Percentiles rank a stretch among this genome's conserved stretches.
Conservation (phyloP, 1,139 yeast genomes). For the Yamadazyma kanchanaburiensis region DNA sequence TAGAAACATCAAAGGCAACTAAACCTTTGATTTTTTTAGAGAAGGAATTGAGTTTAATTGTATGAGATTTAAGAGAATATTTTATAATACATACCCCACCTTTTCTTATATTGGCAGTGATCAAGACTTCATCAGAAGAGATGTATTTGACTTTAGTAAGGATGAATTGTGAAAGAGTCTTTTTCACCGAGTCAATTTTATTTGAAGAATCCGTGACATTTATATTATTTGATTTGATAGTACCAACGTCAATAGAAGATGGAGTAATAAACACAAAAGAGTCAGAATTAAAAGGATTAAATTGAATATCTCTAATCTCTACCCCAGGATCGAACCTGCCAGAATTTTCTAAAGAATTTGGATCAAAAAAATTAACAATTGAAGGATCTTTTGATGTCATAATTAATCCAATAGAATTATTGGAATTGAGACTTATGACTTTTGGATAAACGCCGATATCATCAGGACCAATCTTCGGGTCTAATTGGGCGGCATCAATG, state of each 20-base stretch:
- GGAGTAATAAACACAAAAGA: conserved; percentile 58
- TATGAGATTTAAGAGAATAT: conserved; percentile 41
- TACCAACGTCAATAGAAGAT: conserved; percentile 48
- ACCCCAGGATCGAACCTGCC: conserved; percentile 14
- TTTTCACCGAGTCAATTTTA: conserved; percentile 18
- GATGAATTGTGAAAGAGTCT: conserved; percentile 24
- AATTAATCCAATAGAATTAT: conserved; percentile 56
- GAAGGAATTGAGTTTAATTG: conserved; percentile 38
- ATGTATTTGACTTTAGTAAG: conserved; percentile 63
- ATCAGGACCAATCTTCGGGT: conserved; percentile 28
- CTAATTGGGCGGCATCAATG: conserved; percentile 57
- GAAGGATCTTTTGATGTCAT: conserved; percentile 65
- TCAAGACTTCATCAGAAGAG: conserved; percentile 48
- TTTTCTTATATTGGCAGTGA: conserved; percentile 52
- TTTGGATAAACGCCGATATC: conserved; percentile 56
- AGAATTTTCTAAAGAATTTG: conserved; percentile 44
- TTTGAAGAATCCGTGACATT: conserved; percentile 11
- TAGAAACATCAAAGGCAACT: conserved; percentile 62
- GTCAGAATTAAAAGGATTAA: conserved; percentile 38
- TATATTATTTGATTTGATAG: conserved; percentile 36
- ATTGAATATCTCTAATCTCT: conserved; percentile 27
- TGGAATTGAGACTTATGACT: conserved; percentile 48
- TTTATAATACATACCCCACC: conserved; percentile 40
- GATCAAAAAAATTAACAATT: conserved; percentile 54
- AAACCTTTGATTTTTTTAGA: conserved; percentile 59